A percentile compares a stretch with the other conserved stretches of the same genome.
phyloP scores from a whole-genome alignment of 2,329 filamentous ascomycete genomes.

The Pseudogymnoascus sp. region DNA sequence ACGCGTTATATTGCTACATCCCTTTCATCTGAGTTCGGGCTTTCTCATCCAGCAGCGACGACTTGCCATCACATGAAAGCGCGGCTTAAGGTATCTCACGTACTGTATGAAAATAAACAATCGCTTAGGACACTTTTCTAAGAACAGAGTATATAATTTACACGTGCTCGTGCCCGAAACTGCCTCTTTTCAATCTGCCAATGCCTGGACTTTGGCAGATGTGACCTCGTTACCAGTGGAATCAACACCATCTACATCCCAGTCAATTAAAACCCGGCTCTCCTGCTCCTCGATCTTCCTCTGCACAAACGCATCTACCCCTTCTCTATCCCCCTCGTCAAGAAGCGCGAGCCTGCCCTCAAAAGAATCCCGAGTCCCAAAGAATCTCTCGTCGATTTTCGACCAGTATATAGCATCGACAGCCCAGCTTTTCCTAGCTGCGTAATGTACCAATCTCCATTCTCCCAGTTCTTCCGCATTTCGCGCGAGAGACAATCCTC shows the following conservation, averaged over 20 bases:
- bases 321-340: slow-evolving; percentile 22
- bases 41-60: background rate
- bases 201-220: background rate
- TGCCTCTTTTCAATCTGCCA: background rate
- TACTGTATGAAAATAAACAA: background rate
- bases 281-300: slow-evolving; percentile 27
- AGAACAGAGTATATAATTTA: background rate
- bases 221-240: background rate
- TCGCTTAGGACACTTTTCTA: background rate
- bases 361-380: slow-evolving; percentile 25
- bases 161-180: background rate
- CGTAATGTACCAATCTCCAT: slow-evolving; percentile 29
- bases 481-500: slow-evolving; percentile 24
- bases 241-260: background rate
- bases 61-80: background rate
- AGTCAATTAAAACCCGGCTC: slow-evolving; percentile 8
- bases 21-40: background rate
- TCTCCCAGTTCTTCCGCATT: slow-evolving; percentile 34
- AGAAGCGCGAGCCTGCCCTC: slow-evolving; percentile 25
- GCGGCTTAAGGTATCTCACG: background rate
- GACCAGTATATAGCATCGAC: slow-evolving; percentile 35
- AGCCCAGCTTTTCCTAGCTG: slow-evolving; percentile 32
- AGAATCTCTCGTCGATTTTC: slow-evolving; percentile 31
- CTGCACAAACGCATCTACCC: slow-evolving; percentile 28
- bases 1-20: background rate